Evolutionary conservation across 2,329 filamentous ascomycete genomes (phyloP).

Genomic region (Colletotrichum sp.): DNA sequence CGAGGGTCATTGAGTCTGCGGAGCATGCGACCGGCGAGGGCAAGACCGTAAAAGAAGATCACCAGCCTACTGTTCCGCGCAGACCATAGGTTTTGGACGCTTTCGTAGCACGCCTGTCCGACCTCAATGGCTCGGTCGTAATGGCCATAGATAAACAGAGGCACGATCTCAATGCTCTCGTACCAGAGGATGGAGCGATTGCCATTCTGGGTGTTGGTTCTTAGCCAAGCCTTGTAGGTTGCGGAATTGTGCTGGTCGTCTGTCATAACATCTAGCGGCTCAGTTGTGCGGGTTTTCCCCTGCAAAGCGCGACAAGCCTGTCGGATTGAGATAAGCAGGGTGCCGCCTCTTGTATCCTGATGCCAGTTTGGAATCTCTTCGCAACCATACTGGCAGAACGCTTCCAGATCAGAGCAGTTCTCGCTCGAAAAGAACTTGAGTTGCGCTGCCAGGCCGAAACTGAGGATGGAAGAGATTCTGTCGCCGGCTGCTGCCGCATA

Average conservation of each 20-base stretch:
- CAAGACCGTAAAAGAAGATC: slow-evolving; percentile 65
- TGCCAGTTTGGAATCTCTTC: slow-evolving; percentile 78
- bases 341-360: slow-evolving; percentile 73
- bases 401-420: slow-evolving; percentile 72
- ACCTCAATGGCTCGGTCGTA: slow-evolving; percentile 64
- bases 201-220: slow-evolving; percentile 58
- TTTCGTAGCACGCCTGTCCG: slow-evolving; percentile 54
- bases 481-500: slow-evolving; percentile 72
- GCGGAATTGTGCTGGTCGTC: slow-evolving; percentile 69
- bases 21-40: slow-evolving; percentile 58
- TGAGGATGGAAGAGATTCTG: slow-evolving; percentile 73
- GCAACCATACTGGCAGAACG: slow-evolving; percentile 73
- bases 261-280: slow-evolving; percentile 63
- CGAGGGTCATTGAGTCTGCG: slow-evolving; percentile 54
- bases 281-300: slow-evolving; percentile 68
- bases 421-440: slow-evolving; percentile 74
- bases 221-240: slow-evolving; percentile 65
- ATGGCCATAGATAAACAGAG: slow-evolving; percentile 67
- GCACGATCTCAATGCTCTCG: slow-evolving; percentile 68
- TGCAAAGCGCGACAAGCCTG: slow-evolving; percentile 74
- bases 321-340: slow-evolving; percentile 68
- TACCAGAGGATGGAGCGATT: slow-evolving; percentile 72
- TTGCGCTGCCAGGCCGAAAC: slow-evolving; percentile 70
- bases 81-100: slow-evolving; percentile 61
- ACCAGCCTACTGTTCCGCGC: slow-evolving; percentile 61